Evolutionary conservation across 2,329 filamentous ascomycete species (phyloP).

Genomic region (Diplodia sapinea): DNA sequence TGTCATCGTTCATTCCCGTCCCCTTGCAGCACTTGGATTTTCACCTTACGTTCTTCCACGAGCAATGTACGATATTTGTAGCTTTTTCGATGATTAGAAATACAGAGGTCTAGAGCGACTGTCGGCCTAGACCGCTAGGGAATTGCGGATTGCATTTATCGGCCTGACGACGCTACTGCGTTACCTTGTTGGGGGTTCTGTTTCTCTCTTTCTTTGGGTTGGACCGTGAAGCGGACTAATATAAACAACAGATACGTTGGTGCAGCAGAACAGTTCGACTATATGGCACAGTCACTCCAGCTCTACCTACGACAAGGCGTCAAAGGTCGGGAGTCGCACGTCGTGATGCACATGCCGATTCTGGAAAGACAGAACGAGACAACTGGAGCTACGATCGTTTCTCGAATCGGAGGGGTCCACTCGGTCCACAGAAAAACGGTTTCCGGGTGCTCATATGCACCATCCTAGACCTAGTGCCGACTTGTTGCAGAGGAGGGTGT

Average conservation of each 20-base stretch:
- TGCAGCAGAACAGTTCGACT: too few relatives aligned
- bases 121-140: neutral
- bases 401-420: neutral
- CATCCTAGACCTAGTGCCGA: neutral
- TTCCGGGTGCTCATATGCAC: neutral
- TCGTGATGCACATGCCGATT: too few relatives aligned
- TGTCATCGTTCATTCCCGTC: neutral
- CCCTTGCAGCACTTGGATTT: neutral
- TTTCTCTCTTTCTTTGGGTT: too few relatives aligned
- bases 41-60: constrained; percentile 10
- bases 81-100: constrained; percentile 2
- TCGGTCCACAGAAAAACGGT: neutral
- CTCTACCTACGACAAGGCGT: too few relatives aligned
- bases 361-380: too few relatives aligned
- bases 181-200: neutral
- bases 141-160: neutral
- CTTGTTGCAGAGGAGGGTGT: neutral
- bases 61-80: constrained; percentile 21
- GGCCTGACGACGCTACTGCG: neutral
- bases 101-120: neutral
- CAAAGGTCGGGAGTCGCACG: too few relatives aligned
- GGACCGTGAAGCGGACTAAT: neutral
- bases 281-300: too few relatives aligned
- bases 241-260: too few relatives aligned
- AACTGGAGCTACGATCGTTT: too few relatives aligned